Evolutionary conservation across 331 rosid genomes (phyloP).

Genomic region (Ulmus americana): DNA sequence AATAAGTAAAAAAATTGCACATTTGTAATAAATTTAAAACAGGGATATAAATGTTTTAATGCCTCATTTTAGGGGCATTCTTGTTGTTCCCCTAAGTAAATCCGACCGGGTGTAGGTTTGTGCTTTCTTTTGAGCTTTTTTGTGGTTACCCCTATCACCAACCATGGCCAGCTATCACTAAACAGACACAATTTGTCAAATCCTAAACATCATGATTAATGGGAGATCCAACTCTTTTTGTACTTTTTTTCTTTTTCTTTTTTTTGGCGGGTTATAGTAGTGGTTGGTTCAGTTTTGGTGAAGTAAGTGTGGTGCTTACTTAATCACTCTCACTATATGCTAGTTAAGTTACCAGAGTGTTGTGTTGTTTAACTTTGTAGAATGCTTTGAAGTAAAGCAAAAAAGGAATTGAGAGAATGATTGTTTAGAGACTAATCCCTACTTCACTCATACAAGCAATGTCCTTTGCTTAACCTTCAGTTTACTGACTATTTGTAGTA

Average conservation of each 20-base stretch:
- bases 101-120: too few relatives aligned
- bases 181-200: neutral
- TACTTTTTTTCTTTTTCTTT: neutral
- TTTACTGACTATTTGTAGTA: slow-evolving; percentile 23
- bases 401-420: slow-evolving; percentile 16
- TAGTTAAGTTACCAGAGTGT: slow-evolving; percentile 8
- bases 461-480: slow-evolving; percentile 34
- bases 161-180: too few relatives aligned
- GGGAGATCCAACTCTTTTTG: slow-evolving; percentile 8
- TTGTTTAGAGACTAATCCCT: slow-evolving; percentile 35
- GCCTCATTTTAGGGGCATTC: too few relatives aligned
- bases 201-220: slow-evolving; percentile 11
- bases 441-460: slow-evolving; percentile 31
- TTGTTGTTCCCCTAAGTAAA: too few relatives aligned
- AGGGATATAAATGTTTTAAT: too few relatives aligned
- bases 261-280: slow-evolving; percentile 1
- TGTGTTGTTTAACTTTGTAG: neutral
- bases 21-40: too few relatives aligned
- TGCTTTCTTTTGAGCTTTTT: too few relatives aligned
- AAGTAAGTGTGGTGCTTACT: slow-evolving; percentile 14
- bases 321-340: slow-evolving; percentile 18
- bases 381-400: slow-evolving; percentile 44
- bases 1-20: too few relatives aligned
- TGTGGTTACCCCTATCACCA: too few relatives aligned
- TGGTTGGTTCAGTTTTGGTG: neutral